Percentiles rank a stretch among this genome's conserved stretches.
Evolutionary conservation across 371 early-diverging fungal species (phyloP).

Genomic region (Haplosporangium sp.): DNA sequence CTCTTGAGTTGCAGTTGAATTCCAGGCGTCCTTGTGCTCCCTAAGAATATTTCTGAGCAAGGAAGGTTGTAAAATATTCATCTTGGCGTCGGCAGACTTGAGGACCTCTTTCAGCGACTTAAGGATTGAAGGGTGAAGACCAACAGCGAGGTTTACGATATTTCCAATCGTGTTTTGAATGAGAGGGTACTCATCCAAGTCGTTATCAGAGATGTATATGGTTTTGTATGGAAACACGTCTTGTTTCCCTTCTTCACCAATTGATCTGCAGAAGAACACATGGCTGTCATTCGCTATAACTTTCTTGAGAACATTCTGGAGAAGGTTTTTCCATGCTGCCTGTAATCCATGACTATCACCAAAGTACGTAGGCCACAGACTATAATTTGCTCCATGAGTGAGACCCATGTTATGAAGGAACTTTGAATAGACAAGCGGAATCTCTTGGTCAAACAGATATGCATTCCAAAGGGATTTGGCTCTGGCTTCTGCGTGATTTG

Average conservation of each 20-base stretch:
- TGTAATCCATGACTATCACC: constrained; percentile 12
- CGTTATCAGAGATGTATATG: neutral
- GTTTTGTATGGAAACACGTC: neutral
- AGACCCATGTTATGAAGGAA: constrained; percentile 29
- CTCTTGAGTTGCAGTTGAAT: neutral
- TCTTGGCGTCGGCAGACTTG: neutral
- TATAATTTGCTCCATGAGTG: constrained; percentile 21
- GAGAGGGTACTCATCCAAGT: neutral
- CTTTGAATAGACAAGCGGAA: constrained; percentile 29
- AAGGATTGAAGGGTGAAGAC: neutral
- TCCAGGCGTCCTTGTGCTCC: neutral
- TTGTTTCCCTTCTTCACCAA: neutral
- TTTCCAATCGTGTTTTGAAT: neutral
- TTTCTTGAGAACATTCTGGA: constrained; percentile 12
- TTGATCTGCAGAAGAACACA: constrained; percentile 22
- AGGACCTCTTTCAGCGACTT: neutral
- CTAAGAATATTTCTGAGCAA: neutral
- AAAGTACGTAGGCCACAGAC: constrained; percentile 27
- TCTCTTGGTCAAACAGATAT: constrained; percentile 29
- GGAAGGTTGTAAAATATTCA: constrained; percentile 3
- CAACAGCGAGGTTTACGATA: neutral
- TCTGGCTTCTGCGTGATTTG: constrained; percentile 19
- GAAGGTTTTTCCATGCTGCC: constrained; percentile 20
- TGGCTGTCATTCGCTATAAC: neutral
- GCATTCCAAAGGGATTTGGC: constrained; percentile 52